Evolutionary conservation across 352 stramenopile species (phyloP).

Genomic region (Phytophthora idaei): DNA sequence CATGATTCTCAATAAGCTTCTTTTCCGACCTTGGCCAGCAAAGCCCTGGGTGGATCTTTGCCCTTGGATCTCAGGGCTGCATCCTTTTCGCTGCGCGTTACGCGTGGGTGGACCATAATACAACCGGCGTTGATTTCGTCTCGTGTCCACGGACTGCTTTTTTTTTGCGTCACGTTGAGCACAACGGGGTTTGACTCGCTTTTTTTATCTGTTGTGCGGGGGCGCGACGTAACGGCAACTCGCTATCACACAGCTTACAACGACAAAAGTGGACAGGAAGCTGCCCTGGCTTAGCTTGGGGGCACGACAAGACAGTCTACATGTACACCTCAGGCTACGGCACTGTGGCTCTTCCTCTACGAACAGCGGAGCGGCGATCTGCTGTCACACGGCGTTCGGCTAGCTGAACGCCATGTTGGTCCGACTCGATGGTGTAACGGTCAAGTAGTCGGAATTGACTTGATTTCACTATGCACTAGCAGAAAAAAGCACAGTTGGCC

Average conservation of each 20-base stretch:
- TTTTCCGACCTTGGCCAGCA: too few species aligned
- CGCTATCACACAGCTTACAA: constrained; percentile 9
- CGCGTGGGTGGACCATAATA: constrained; percentile 13
- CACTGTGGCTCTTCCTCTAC: constrained; percentile 27
- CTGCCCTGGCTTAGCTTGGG: constrained; percentile 14
- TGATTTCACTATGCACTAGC: constrained; percentile 23
- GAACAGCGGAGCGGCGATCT: constrained; percentile 25
- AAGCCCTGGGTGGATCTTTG: constrained; percentile 13
- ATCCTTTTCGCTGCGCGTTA: constrained; percentile 28
- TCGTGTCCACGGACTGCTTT: constrained; percentile 12
- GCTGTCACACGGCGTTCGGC: constrained; percentile 38
- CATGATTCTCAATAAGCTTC: not conserved
- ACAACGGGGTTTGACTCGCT: constrained; percentile 4
- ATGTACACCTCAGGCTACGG: constrained; percentile 22
- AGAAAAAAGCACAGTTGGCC: constrained; percentile 11
- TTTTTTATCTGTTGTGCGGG: constrained; percentile 2
- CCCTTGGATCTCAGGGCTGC: constrained; percentile 24
- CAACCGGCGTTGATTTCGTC: constrained; percentile 18
- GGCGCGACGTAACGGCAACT: constrained; percentile 25
- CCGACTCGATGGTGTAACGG: constrained; percentile 30
- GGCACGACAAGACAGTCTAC: constrained; percentile 7
- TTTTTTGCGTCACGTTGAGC: not conserved
- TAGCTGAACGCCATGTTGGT: constrained; percentile 31
- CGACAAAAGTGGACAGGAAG: constrained; percentile 33
- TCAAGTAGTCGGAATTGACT: constrained; percentile 27